Base-by-base conservation (phyloP, 495 filamentous ascomycete genomes). In the Penicillium taxi region DNA sequence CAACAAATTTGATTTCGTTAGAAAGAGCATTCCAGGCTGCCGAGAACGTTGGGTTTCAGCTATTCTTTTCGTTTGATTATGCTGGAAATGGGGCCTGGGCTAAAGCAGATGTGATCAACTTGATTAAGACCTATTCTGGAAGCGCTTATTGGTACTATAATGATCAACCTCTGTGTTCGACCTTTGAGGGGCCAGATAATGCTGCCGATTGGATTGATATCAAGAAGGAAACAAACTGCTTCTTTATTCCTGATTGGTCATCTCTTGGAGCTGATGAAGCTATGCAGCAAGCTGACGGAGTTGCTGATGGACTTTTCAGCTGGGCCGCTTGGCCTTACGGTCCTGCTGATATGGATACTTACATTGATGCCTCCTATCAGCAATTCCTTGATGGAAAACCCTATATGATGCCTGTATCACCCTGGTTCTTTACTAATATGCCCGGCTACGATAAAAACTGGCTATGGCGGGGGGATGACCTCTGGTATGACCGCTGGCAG, bases 271-370 rank as follows among this genome's bases (percentile, higher is more conserved):
- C 60, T 3, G 65, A 64, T 2, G 59, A 75, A 2, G 61, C 59
- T 13, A 26, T 50, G 3, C 4, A 40, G 26, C 27, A 43, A 16
- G 55, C 62, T 29, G 42, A 60, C 5, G 48, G 55, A n/a, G 38
- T 49, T 2, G 72, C 80, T 5, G 74, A 82, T 52, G 81, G 81
- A 9, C 64, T 75, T 24, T 82, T 81, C 46, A 73, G 66, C 14
- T 88, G 84, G 83, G 75, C 74, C 34, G 81, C 82, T 5, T 90
- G 84, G 84, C 81, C 83, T 2, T 58, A 72, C 3, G 75, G 76
- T 20, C 54, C 67, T 2, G 45, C 52, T 0, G 56, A 66, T 17
- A 82, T 79, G 56, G 63, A 64, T 4, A 70, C 66, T 0, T 58
- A 57, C 14, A 61, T 62, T 12, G 84, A 87, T 45, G 45, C 58